phyloP scores from a whole-genome alignment of 805 yeast species.

The Candida palmyrensis region DNA sequence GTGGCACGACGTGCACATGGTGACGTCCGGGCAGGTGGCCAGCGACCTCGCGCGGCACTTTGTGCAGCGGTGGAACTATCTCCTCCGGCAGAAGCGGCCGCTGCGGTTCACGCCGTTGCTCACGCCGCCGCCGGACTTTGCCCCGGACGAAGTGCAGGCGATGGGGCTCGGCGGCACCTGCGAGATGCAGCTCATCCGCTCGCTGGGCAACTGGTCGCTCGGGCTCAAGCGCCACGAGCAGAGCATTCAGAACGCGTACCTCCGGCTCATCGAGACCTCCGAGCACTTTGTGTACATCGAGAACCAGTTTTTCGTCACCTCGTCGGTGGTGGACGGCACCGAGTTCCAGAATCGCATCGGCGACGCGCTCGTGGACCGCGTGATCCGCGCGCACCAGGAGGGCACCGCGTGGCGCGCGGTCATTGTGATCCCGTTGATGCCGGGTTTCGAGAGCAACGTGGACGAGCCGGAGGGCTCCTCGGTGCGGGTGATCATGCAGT shows the following conservation, averaged over 20 bases:
- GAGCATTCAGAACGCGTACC: conserved; percentile 88
- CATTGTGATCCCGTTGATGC: conserved; percentile 91
- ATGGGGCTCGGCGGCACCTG: conserved; percentile 76
- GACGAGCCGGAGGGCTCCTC: conserved; percentile 92
- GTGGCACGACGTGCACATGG: conserved; percentile 99
- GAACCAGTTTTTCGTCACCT: conserved; percentile 89
- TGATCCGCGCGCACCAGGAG: conserved; percentile 78
- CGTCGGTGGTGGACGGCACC: conserved; percentile 82
- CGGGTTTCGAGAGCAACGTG: conserved; percentile 92
- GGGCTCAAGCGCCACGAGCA: conserved; percentile 83
- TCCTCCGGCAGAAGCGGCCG: conserved; percentile 89
- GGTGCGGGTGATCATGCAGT: conserved; percentile 93
- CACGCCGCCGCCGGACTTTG: conserved; percentile 87
- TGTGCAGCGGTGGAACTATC: conserved; percentile 95
- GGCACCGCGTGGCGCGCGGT: conserved; percentile 84
- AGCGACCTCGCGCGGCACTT: conserved; percentile 91
- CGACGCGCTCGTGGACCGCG: conserved; percentile 96
- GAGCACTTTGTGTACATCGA: conserved; percentile 93
- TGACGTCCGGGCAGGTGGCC: conserved; percentile 90
- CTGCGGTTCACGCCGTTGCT: conserved; percentile 88
- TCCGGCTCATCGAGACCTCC: conserved; percentile 84
- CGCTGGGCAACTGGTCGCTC: conserved; percentile 90
- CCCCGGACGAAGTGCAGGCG: conserved; percentile 60
- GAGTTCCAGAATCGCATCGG: conserved; percentile 85
- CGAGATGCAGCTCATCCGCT: conserved; percentile 84